Evolutionary conservation across 176 grass and related monocot genomes (phyloP).

Genomic region (Aechmea fasciata): DNA sequence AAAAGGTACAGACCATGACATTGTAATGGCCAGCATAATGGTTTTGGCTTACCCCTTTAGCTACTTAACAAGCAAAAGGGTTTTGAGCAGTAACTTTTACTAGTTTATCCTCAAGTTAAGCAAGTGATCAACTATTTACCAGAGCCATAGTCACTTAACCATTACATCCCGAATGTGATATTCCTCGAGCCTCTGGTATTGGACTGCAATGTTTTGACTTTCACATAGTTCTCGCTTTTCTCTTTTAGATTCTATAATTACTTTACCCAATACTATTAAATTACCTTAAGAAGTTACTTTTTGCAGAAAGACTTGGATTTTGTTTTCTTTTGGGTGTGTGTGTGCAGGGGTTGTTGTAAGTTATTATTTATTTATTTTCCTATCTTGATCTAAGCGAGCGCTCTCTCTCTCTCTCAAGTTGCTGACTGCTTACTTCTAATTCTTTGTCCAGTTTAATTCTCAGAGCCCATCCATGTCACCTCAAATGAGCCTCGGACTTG

Average conservation of each 20-base stretch:
- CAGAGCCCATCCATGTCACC: constrained; percentile 53
- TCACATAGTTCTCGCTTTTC: neutral
- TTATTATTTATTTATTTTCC: neutral
- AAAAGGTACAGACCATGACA: neutral
- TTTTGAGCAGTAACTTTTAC: neutral
- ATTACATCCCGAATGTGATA: too few species aligned
- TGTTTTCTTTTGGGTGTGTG: too few species aligned
- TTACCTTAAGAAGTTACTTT: neutral
- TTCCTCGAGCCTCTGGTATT: too few species aligned
- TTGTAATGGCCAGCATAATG: neutral
- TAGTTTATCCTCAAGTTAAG: neutral
- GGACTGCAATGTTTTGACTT: too few species aligned
- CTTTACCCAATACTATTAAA: neutral
- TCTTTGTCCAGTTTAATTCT: constrained; percentile 68
- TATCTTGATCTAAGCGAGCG: constrained; percentile 3
- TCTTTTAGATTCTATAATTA: constrained; percentile 18
- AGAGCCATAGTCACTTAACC: neutral
- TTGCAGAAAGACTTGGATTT: neutral
- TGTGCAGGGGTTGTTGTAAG: too few species aligned
- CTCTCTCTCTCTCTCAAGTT: constrained; percentile 4
- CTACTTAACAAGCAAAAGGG: neutral
- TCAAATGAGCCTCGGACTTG: constrained; percentile 52
- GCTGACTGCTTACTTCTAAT: constrained; percentile 28
- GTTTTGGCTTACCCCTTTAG: neutral
- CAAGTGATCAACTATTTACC: neutral